Evolutionary conservation across 768 basidiomycete genomes (phyloP).

Genomic region (Hypsizygus marmoreus): DNA sequence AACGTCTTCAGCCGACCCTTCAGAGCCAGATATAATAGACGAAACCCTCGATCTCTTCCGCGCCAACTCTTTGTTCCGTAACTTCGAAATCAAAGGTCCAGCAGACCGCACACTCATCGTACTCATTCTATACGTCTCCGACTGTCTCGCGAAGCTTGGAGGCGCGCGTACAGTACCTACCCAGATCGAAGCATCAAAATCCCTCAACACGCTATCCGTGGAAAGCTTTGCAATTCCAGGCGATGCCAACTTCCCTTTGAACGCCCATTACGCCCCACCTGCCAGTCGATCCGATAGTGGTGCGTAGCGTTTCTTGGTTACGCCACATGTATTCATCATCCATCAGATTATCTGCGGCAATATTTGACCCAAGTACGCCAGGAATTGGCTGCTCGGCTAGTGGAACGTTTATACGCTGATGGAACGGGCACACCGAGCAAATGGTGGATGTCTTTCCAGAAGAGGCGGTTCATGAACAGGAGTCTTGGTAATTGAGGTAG

Average conservation of each 20-base stretch:
- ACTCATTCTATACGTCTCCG: constrained; percentile 96
- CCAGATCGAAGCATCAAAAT: constrained; percentile 85
- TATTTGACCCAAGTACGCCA: constrained; percentile 94
- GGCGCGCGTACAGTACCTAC: constrained; percentile 64
- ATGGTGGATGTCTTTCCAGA: constrained; percentile 99
- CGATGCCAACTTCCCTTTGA: constrained; percentile 92
- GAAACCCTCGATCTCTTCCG: constrained; percentile 97
- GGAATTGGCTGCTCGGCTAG: constrained; percentile 83
- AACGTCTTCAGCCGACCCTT: constrained; percentile 64
- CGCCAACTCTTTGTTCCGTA: constrained; percentile 98
- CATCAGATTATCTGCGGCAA: constrained; percentile 80
- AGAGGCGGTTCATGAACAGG: constrained; percentile 94
- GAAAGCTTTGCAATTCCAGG: constrained; percentile 94
- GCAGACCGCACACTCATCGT: constrained; percentile 96
- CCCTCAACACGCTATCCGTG: constrained; percentile 88
- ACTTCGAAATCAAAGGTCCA: constrained; percentile 99
- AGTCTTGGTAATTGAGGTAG: constrained; percentile 66
- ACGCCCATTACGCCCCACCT: constrained; percentile 87
- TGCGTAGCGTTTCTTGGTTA: constrained; percentile 30
- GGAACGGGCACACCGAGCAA: constrained; percentile 95
- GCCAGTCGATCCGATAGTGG: constrained; percentile 78
- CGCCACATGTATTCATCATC: constrained; percentile 1
- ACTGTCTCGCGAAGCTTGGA: constrained; percentile 92
- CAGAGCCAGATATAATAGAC: constrained; percentile 87
- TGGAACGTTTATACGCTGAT: constrained; percentile 89